phyloP scores from a whole-genome alignment of 2,329 filamentous ascomycete species.

The Colletotrichum sp. region DNA sequence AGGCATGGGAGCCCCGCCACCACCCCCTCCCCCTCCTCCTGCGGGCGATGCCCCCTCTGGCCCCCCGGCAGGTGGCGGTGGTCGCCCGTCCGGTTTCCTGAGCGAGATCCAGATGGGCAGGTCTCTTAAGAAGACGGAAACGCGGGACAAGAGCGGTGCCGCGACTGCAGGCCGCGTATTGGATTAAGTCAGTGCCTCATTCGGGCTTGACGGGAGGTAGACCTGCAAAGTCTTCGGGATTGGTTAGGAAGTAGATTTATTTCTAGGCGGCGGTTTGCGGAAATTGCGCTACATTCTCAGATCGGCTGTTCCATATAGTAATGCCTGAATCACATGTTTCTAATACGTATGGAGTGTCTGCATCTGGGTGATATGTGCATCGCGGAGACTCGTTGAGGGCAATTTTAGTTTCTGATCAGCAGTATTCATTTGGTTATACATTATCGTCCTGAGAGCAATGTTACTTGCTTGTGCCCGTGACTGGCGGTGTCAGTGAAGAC shows the following conservation, averaged over 20 bases:
- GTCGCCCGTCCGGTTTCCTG: slow-evolving; percentile 69
- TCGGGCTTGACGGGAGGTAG: not conserved
- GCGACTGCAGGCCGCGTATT: slow-evolving; percentile 78
- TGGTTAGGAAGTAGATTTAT: not conserved
- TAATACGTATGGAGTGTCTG: not conserved
- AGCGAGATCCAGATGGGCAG: slow-evolving; percentile 84
- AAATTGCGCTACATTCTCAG: not conserved
- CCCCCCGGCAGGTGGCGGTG: slow-evolving; percentile 53
- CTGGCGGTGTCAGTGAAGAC: not conserved
- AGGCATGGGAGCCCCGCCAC: too few species aligned
- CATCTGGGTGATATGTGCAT: not conserved
- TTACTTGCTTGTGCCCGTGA: not conserved
- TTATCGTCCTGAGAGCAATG: not conserved
- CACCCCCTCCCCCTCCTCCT: slow-evolving; percentile 49
- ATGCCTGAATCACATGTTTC: not conserved
- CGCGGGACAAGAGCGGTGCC: slow-evolving; percentile 82
- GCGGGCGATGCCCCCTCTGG: slow-evolving; percentile 43
- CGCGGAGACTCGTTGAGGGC: not conserved
- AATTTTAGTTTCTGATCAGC: not conserved
- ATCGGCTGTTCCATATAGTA: not conserved
- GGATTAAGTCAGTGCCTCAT: slow-evolving; percentile 39
- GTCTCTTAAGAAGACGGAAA: slow-evolving; percentile 84
- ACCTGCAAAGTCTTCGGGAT: not conserved
- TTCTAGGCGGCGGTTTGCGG: not conserved
- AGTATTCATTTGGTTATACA: not conserved